Conservation (phyloP, 2,329 filamentous ascomycete genomes). For the Fusarium buxicola region DNA sequence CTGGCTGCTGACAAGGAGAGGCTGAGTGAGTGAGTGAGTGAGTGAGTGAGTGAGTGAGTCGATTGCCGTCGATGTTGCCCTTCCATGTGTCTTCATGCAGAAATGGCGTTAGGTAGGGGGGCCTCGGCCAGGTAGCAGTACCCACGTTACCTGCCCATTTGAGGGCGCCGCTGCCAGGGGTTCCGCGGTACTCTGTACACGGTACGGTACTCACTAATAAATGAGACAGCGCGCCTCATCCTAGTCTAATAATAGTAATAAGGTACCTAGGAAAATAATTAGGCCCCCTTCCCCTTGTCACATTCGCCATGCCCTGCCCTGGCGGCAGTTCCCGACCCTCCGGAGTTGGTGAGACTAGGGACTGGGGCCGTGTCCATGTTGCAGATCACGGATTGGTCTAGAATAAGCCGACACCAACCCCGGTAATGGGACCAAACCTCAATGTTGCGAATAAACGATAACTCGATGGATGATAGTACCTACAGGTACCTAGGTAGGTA, state of each 20-base stretch:
- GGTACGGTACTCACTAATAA: no score
- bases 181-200: constrained; percentile 21
- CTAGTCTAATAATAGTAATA: constrained; percentile 7
- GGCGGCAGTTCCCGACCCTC: constrained; percentile 18
- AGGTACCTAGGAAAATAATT: constrained; percentile 1
- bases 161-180: neutral
- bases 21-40: no score
- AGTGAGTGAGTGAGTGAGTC: no score
- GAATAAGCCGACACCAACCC: neutral
- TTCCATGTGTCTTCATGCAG: constrained; percentile 32
- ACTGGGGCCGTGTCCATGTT: neutral
- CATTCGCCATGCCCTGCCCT: neutral
- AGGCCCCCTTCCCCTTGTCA: no score
- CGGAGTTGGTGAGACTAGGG: neutral
- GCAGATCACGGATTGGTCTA: constrained; percentile 7
- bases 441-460: constrained; percentile 4
- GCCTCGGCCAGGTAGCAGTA: constrained; percentile 15
- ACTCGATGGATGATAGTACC: no score
- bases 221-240: constrained; percentile 9
- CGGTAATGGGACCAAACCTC: neutral
- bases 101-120: constrained; percentile 14
- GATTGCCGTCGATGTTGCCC: constrained; percentile 32
- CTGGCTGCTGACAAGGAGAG: constrained; percentile 31
- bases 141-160: constrained; percentile 10
- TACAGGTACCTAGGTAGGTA: no score